Conservation (phyloP, 495 filamentous ascomycete genomes). For the Penicillium angulare region DNA sequence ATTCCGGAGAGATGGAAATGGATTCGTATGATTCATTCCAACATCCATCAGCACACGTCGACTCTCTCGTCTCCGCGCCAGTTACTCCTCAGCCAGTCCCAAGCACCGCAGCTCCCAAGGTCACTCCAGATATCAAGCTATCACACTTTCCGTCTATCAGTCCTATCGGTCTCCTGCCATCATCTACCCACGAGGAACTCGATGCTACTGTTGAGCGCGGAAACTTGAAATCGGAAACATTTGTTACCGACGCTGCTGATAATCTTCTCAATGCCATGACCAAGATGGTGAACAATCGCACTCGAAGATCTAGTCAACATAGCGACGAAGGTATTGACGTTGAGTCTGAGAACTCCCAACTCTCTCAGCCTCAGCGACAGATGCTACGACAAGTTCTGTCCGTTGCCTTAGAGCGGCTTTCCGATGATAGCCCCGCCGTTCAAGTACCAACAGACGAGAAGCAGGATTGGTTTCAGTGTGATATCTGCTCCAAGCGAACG, state of each 20-base stretch:
- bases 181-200: not conserved
- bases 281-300: conserved; percentile 34
- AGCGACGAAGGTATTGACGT: conserved; percentile 27
- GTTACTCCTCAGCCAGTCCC: not conserved
- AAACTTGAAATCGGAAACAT: conserved; percentile 21
- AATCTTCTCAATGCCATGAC: conserved; percentile 40
- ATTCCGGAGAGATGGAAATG: conserved; percentile 12
- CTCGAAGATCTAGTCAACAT: conserved; percentile 24
- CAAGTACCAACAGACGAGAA: conserved; percentile 28
- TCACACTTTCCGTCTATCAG: conserved; percentile 5
- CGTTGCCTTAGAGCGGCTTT: conserved; percentile 32
- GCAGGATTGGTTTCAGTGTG: conserved; percentile 47
- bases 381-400: conserved; percentile 36
- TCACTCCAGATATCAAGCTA: not conserved
- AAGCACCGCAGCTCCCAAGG: not conserved
- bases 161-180: not conserved
- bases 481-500: conserved; percentile 54
- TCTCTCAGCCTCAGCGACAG: conserved; percentile 34
- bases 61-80: conserved; percentile 4
- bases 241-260: conserved; percentile 32
- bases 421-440: conserved; percentile 12
- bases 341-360: conserved; percentile 15
- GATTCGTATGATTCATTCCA: not conserved
- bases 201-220: not conserved
- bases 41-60: conserved; percentile 2